phyloP scores from a whole-genome alignment of 78 protist species.

The Speleostelium caveatum region DNA sequence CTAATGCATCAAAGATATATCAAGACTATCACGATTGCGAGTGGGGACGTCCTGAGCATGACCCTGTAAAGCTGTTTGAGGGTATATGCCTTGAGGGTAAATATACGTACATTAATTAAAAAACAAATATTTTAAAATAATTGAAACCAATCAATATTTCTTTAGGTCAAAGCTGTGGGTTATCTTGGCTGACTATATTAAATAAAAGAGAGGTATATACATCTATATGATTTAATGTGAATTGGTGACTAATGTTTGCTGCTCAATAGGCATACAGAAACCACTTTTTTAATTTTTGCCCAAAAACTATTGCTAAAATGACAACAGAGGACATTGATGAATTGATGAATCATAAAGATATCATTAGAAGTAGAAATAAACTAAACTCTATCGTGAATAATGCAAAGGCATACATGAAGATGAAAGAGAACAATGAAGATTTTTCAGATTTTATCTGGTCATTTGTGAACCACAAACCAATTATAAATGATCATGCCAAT shows the following conservation, averaged over 20 bases:
- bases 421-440: conserved; percentile 10
- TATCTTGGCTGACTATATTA: no score
- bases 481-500: neutral
- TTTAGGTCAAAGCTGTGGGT: no score
- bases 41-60: conserved; percentile 39
- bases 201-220: no score
- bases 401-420: conserved; percentile 8
- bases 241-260: conserved; percentile 48
- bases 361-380: conserved; percentile 49
- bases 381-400: conserved; percentile 38
- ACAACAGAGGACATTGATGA: neutral
- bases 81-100: conserved; percentile 37
- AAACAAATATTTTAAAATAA: no score
- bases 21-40: conserved; percentile 40
- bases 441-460: conserved; percentile 26
- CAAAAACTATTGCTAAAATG: conserved; percentile 5
- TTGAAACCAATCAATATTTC: no score
- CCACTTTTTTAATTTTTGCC: conserved; percentile 30
- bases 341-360: conserved; percentile 2
- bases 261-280: conserved; percentile 8
- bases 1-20: neutral
- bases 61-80: conserved; percentile 40
- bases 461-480: conserved; percentile 9
- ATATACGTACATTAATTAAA: no score
- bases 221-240: conserved; percentile 41